Percentiles rank a stretch among this genome's conserved stretches.
Conservation (phyloP, 2,329 filamentous ascomycete species). For the Lachnellula arida region DNA sequence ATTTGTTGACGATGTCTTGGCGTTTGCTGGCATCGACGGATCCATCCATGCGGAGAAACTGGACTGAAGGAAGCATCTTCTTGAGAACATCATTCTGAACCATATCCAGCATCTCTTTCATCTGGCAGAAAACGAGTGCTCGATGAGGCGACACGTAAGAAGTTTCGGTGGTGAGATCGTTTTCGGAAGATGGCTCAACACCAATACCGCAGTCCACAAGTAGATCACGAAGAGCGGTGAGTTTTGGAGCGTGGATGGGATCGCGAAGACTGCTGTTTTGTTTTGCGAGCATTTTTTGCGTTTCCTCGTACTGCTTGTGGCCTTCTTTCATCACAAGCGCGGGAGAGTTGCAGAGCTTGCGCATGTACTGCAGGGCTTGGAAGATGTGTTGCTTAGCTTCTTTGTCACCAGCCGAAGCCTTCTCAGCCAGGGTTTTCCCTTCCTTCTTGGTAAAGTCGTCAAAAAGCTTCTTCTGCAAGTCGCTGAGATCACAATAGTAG, state of each 20-base stretch:
- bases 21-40: conserved; percentile 87
- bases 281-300: conserved; percentile 72
- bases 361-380: conserved; percentile 98
- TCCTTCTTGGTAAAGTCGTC: conserved; percentile 96
- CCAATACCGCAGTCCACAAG: conserved; percentile 99
- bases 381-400: conserved; percentile 98
- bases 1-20: conserved; percentile 97
- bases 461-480: conserved; percentile 90
- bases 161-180: conserved; percentile 52
- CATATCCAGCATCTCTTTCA: conserved; percentile 99
- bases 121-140: conserved; percentile 95
- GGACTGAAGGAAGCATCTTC: conserved; percentile 85
- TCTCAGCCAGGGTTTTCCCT: conserved; percentile 77
- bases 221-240: conserved; percentile 83
- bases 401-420: conserved; percentile 80
- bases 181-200: conserved; percentile 50
- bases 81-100: conserved; percentile 91
- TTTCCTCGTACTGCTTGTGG: conserved; percentile 84
- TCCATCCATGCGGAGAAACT: conserved; percentile 90
- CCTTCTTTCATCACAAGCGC: conserved; percentile 93
- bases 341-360: conserved; percentile 96
- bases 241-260: conserved; percentile 83
- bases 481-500: conserved; percentile 97
- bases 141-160: conserved; percentile 93
- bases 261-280: conserved; percentile 82